Conservation (phyloP, 805 yeast species). For the Starmerella geochares region DNA sequence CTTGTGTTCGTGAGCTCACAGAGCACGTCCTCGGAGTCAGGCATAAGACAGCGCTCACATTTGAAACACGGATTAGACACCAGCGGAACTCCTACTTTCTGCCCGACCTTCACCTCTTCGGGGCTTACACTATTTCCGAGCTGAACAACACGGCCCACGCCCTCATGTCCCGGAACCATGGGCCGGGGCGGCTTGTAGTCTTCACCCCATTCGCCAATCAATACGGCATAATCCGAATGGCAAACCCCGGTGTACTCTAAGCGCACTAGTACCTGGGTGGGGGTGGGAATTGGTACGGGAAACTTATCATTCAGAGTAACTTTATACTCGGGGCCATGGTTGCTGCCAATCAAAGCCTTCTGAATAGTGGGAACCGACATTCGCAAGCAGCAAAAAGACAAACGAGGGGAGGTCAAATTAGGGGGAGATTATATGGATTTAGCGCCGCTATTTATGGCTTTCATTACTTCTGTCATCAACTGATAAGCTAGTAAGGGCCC, state of each 20-base stretch:
- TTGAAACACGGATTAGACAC: slow-evolving; percentile 38
- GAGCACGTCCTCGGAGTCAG: slow-evolving; percentile 45
- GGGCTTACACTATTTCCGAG: neutral
- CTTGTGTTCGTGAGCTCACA: slow-evolving; percentile 33
- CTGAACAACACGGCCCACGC: slow-evolving; percentile 8
- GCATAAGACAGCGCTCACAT: slow-evolving; percentile 47
- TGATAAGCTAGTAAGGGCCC: too few relatives aligned
- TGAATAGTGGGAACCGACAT: neutral
- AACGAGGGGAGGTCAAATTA: too few relatives aligned
- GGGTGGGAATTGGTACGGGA: neutral
- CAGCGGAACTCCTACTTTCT: slow-evolving; percentile 6
- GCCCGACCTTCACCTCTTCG: slow-evolving; percentile 1
- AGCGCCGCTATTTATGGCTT: too few relatives aligned
- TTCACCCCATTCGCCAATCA: slow-evolving; percentile 9
- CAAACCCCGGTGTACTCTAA: slow-evolving; percentile 9
- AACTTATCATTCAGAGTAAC: neutral
- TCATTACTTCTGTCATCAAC: too few relatives aligned
- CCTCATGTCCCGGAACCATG: slow-evolving; percentile 8
- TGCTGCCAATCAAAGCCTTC: neutral
- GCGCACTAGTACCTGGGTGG: slow-evolving; percentile 3
- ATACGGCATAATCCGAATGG: neutral
- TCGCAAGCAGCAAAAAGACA: too few relatives aligned
- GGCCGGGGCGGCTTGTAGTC: slow-evolving; percentile 1
- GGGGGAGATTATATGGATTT: too few relatives aligned
- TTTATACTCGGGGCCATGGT: neutral